phyloP scores from a whole-genome alignment of 192 early-diverging fungal species.

The Chytriomyces hyalinus region DNA sequence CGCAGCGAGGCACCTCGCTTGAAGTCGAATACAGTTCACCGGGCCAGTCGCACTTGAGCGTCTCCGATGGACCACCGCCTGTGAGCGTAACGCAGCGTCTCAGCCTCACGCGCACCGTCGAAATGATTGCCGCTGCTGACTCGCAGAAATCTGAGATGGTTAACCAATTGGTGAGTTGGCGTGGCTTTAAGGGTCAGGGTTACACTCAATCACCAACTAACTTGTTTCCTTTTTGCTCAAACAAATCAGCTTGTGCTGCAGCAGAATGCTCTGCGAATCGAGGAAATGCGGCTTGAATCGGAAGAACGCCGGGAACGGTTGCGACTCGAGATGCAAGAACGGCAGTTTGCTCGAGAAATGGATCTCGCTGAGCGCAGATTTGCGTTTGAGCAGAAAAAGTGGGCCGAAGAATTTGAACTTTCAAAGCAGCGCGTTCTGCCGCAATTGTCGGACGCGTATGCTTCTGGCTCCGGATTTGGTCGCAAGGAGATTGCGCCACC shows the following conservation, averaged over 20 bases:
- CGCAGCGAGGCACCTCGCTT: neutral
- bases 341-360: neutral
- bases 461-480: neutral
- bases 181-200: too few species aligned
- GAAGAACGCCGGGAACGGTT: neutral
- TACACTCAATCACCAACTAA: too few species aligned
- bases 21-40: neutral
- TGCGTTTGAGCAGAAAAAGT: conserved; percentile 1
- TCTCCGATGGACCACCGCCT: neutral
- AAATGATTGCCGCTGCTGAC: neutral
- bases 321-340: neutral
- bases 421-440: neutral
- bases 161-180: neutral
- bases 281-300: neutral
- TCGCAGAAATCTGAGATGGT: neutral
- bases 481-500: neutral
- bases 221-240: neutral
- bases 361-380: neutral
- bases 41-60: neutral
- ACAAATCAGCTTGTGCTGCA: neutral
- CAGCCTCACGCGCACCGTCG: neutral
- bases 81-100: neutral
- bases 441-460: neutral
- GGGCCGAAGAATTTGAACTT: neutral
- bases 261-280: neutral